Evolutionary conservation across 2,329 filamentous ascomycete genomes (phyloP), one percentile per base, ranked within the genome.

Genomic region (Venturia oleaginea): DNA sequence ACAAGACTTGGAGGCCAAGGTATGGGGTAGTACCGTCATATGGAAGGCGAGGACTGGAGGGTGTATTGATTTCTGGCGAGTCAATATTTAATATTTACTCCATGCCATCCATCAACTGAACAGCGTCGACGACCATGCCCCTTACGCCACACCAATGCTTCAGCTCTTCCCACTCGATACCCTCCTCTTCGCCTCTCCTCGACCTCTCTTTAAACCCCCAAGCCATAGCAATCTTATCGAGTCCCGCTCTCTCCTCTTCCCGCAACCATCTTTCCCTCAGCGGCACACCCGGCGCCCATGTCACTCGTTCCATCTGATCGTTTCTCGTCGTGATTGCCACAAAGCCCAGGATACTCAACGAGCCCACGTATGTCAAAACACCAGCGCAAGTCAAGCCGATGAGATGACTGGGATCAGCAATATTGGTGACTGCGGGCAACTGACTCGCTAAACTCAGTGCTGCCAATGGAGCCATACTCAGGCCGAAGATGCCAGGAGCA

Each of bases 271-370:
- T 84, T 71, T 91, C 84, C 67, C 89, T 83, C 67, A 97, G 78
- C 27, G 90, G 88, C 40, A 91, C 88, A 13, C 94, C 94, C 0
- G 86, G 85, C 10, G 88, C 82, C 94, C 94, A 99, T 2, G 91
- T 92, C 5, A 97, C 91, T 24, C 94, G 86, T 71, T 89, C 87
- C 90, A 97, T 96, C 76, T 97, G 92, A 74, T 97, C 92, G 76
- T 97, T 97, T 66, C 88, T 83, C 40, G 93, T 97, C 32, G 91
- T 87, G 66, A 95, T 80, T 10, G 93, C 91, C 43, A 97, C 85
- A 51, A 94, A 78, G 2, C 93, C 94, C 63, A 97, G 84, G 11
- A 88, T 91, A 4, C 85, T 87, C 4, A 92, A 92, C 67, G 91
- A 90, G 24, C 86, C 83, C 51, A 95, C 81, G 74, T 97, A 99